phyloP scores from a whole-genome alignment of 179 eudicot genomes.

The Silene coronaria region DNA sequence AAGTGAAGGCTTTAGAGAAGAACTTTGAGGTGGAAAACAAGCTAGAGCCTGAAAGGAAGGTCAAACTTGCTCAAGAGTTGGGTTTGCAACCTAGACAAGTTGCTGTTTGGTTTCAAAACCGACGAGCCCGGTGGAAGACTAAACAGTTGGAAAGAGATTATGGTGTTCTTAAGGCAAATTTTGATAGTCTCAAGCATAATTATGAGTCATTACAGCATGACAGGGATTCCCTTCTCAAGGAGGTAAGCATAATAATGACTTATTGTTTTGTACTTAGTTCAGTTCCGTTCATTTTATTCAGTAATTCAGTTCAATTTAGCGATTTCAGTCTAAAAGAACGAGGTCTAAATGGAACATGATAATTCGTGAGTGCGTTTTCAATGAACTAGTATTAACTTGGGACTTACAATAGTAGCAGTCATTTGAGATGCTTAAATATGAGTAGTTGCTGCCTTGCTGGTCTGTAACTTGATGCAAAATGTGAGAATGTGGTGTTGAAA shows the following conservation, averaged over 20 bases:
- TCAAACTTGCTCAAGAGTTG: conserved; percentile 79
- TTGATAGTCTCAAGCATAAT: conserved; percentile 55
- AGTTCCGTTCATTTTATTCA: not conserved
- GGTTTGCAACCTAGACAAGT: conserved; percentile 90
- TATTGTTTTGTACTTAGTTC: not conserved
- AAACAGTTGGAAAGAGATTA: conserved; percentile 86
- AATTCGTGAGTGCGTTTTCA: not conserved
- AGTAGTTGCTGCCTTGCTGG: no score
- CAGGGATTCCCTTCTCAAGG: conserved; percentile 53
- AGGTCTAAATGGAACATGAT: not conserved
- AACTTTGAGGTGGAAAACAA: conserved; percentile 83
- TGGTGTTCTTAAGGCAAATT: conserved; percentile 59
- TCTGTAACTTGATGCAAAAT: no score
- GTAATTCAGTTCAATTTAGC: not conserved
- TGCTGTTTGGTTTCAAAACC: conserved; percentile 94
- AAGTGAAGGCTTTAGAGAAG: conserved; percentile 81
- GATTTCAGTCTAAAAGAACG: not conserved
- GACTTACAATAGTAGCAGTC: not conserved
- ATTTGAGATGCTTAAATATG: not conserved
- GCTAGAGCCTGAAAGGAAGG: conserved; percentile 82
- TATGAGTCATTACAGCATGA: conserved; percentile 54
- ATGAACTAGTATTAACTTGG: not conserved
- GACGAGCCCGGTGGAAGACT: conserved; percentile 89
- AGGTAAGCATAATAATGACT: conserved; percentile 31
- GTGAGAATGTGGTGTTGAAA: no score